These are phyloP conservation scores for Teratosphaeria nubilosa DNA, from an alignment of 2,329 filamentous ascomycete species.

Conservation along the genomic window DNA sequence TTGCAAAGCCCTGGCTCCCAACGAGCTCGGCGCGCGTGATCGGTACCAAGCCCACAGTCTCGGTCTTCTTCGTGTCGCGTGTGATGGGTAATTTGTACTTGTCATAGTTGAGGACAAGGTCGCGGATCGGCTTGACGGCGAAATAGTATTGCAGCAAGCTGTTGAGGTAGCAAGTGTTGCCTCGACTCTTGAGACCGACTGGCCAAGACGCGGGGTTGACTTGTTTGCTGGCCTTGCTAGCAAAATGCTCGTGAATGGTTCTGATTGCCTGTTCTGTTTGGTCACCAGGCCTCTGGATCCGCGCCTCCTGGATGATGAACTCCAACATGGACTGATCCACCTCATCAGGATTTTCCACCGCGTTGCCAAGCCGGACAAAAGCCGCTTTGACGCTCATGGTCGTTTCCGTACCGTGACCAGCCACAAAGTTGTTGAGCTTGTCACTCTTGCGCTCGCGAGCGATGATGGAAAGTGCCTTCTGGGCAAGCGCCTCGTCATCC, in stretches of 20 bases:
- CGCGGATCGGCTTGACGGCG: conserved; percentile 69
- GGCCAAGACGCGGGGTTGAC: conserved; percentile 45
- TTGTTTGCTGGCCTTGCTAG: conserved; percentile 3
- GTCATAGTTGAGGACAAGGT: conserved; percentile 70
- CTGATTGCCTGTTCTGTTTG: conserved; percentile 25
- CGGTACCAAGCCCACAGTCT: conserved; percentile 65
- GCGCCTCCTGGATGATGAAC: conserved; percentile 3
- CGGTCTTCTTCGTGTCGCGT: conserved; percentile 52
- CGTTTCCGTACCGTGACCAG: conserved; percentile 31
- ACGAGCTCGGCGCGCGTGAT: conserved; percentile 32
- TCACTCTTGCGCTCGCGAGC: conserved; percentile 49
- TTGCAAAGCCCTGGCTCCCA: conserved; percentile 25
- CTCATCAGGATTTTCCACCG: background rate
- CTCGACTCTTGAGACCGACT: conserved; percentile 82
- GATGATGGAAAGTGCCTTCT: conserved; percentile 49
- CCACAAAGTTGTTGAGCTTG: conserved; percentile 38
- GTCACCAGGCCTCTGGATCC: conserved; percentile 18
- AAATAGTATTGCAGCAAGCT: conserved; percentile 94
- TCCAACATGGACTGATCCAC: background rate
- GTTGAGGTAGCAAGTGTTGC: conserved; percentile 97
- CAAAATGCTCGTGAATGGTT: conserved; percentile 19
- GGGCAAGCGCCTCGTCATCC: conserved; percentile 38
- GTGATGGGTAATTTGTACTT: conserved; percentile 57
- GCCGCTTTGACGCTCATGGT: conserved; percentile 1
- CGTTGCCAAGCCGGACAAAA: background rate